These are phyloP conservation scores for Hura crepitans DNA, from an alignment of 441 rosid species.

Conservation along the genomic window DNA sequence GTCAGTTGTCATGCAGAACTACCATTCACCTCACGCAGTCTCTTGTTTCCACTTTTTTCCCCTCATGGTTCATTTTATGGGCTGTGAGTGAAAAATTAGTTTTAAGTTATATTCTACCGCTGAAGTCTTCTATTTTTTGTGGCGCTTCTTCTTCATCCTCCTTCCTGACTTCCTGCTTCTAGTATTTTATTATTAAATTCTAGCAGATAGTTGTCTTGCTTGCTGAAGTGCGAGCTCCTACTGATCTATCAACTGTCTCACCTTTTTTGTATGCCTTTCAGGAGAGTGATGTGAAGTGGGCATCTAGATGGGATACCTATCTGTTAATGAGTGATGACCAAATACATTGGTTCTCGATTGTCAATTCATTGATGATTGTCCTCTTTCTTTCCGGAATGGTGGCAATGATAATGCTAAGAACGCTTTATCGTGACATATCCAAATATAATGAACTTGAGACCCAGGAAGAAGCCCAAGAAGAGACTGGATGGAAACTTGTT, in stretches of 20 bases:
- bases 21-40: background rate
- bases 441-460: constrained; percentile 90
- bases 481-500: constrained; percentile 91
- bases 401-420: constrained; percentile 90
- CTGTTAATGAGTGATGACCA: constrained; percentile 86
- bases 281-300: constrained; percentile 97
- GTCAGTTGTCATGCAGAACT: constrained; percentile 29
- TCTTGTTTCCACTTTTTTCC: background rate
- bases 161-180: background rate
- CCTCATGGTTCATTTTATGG: too few relatives aligned
- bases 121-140: background rate
- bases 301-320: constrained; percentile 95
- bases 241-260: constrained; percentile 1
- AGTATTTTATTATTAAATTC: background rate
- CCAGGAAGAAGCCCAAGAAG: constrained; percentile 91
- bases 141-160: background rate
- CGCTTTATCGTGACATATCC: constrained; percentile 87
- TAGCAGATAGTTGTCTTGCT: background rate
- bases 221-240: background rate
- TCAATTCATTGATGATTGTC: constrained; percentile 86
- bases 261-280: constrained; percentile 32
- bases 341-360: constrained; percentile 87
- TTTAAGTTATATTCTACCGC: too few relatives aligned
- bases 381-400: constrained; percentile 93
- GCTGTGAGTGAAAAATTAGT: too few relatives aligned